Evolutionary conservation across 1,139 yeast species (phyloP).

Genomic region (Kodamaea derodonti): DNA sequence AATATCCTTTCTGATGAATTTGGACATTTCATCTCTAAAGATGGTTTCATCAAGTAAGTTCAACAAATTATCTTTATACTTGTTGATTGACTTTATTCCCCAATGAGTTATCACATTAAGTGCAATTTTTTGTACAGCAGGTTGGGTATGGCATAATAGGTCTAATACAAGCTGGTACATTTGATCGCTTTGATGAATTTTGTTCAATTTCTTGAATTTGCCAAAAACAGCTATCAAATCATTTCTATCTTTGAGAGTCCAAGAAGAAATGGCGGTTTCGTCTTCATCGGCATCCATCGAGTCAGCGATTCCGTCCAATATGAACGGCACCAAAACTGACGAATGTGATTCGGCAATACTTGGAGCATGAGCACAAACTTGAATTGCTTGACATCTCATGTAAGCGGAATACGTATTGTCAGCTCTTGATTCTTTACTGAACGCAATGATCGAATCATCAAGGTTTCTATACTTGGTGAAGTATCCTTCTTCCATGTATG

Average conservation of each 20-base stretch:
- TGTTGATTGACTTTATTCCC: conserved; percentile 54
- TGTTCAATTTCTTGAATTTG: conserved; percentile 60
- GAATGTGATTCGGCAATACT: conserved; percentile 64
- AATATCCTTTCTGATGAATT: conserved; percentile 52
- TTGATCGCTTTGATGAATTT: conserved; percentile 46
- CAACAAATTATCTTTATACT: conserved; percentile 68
- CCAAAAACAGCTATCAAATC: conserved; percentile 60
- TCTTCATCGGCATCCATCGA: conserved; percentile 22
- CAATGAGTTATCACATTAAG: conserved; percentile 68
- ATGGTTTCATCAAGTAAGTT: conserved; percentile 78
- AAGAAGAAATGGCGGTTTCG: conserved; percentile 17
- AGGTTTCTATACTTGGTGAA: conserved; percentile 21
- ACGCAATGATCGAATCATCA: conserved; percentile 29
- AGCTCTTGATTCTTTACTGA: conserved; percentile 31
- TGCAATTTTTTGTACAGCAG: conserved; percentile 68
- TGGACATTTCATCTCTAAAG: conserved; percentile 80
- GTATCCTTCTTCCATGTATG: conserved; percentile 17
- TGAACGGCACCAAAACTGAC: conserved; percentile 50
- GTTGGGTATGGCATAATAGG: conserved; percentile 59
- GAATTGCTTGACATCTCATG: conserved; percentile 46
- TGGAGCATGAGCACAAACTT: conserved; percentile 53
- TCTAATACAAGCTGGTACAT: conserved; percentile 53
- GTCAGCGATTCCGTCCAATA: conserved; percentile 31
- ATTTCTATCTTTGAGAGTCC: conserved; percentile 64
- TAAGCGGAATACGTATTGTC: conserved; percentile 31